These are phyloP conservation scores for Pseudisothecium myosuroides DNA, from an alignment of 225 moss, liverwort and hornwort genomes.

Conservation along the genomic window DNA sequence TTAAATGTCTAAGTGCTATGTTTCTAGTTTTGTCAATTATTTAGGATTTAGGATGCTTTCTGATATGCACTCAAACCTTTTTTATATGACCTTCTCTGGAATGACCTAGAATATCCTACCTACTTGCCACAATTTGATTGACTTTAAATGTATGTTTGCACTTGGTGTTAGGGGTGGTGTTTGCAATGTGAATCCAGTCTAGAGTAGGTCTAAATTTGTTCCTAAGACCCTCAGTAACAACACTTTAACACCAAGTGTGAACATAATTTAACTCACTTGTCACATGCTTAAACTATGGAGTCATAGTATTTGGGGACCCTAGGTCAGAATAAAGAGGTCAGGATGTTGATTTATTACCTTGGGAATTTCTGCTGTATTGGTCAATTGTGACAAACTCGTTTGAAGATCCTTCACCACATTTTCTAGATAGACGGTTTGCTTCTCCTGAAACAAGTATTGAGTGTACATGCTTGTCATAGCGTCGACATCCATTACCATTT, in stretches of 20 bases:
- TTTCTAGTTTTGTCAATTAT: background rate
- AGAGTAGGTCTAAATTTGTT: too few species aligned
- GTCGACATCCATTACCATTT: slow-evolving; percentile 51
- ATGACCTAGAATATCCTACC: background rate
- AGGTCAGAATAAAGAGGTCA: too few species aligned
- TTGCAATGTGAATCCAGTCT: too few species aligned
- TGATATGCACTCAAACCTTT: background rate
- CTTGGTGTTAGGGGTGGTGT: too few species aligned
- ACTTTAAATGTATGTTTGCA: too few species aligned
- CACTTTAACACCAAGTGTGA: too few species aligned
- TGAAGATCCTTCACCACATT: slow-evolving; percentile 46
- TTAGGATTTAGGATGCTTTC: background rate
- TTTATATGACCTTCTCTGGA: background rate
- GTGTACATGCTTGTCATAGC: slow-evolving; percentile 71
- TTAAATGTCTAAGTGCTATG: background rate
- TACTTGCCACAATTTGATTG: background rate
- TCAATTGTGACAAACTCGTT: slow-evolving; percentile 37
- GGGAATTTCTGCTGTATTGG: slow-evolving; percentile 19
- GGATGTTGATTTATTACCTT: background rate
- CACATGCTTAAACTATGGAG: background rate
- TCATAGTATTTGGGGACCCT: background rate
- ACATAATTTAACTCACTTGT: background rate
- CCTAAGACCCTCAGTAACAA: too few species aligned
- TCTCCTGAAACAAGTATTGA: slow-evolving; percentile 58
- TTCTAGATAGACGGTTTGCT: slow-evolving; percentile 43